Evolutionary conservation across 495 filamentous ascomycete genomes (phyloP), one percentile per base, ranked within the genome.

Genomic region (Trichoderma gamsii): DNA sequence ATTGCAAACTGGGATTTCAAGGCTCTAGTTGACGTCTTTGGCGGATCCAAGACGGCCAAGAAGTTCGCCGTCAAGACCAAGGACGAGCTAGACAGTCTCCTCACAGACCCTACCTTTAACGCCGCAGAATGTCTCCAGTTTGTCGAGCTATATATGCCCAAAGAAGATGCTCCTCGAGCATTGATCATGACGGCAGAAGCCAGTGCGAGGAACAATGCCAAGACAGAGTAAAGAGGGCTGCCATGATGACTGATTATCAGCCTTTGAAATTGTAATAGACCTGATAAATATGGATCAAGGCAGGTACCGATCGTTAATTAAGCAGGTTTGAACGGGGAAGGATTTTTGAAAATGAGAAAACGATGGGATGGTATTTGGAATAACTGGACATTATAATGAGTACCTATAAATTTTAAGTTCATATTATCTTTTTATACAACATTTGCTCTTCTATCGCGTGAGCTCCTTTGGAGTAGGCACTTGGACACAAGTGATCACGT

Each of bases 61-160:
- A 88, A 86, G 41, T 90, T 89, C 75, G 83, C 87, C 63, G 81
- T 92, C 69, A 89, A 86, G 79, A 91, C 89, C 18, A 85, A 88
- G 73, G 82, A 86, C 29, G 86, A 93, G 74, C 78, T 94, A 15
- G 83, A 88, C 69, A 74, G 81, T 43, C 78, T 97, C 49, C 90
- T 96, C 69, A 81, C 75, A 0, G 82, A 93, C 69, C 70, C 86
- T 69, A 79, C 85, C 29, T 97, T 97, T 74, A 83, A 81, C 64
- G 75, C 74, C 66, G 74, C 80, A 35, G 72, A 75, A 29, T 77
- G 71, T 46, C 61, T 82, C 65, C 77, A 94, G 80, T 84, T 97
- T 76, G 93, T 97, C 32, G 93, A 97, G 79, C 66, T 96, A 64
- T 92, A 92, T 74, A 93, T 96, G 86, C 87, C 88, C 21, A 89